phyloP scores from a whole-genome alignment of 306 rosid species.

The Quercus wislizeni region DNA sequence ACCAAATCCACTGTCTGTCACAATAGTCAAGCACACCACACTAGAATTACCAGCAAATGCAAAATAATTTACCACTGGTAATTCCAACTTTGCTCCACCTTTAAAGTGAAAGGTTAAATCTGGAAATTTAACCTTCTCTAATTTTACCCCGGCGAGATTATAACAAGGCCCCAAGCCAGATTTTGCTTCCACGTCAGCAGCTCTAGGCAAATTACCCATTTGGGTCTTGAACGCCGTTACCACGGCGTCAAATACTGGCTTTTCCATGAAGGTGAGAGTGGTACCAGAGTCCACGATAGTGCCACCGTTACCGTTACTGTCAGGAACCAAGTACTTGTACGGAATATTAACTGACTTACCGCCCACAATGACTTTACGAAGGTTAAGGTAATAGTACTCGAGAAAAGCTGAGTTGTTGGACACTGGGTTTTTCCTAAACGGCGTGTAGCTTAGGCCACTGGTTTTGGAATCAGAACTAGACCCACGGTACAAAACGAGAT shows the following conservation, averaged over 20 bases:
- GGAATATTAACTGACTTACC: constrained; percentile 52
- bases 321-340: constrained; percentile 39
- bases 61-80: constrained; percentile 60
- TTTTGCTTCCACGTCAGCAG: constrained; percentile 37
- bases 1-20: constrained; percentile 31
- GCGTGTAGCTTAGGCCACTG: constrained; percentile 51
- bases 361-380: constrained; percentile 62
- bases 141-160: constrained; percentile 28
- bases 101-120: constrained; percentile 59
- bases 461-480: constrained; percentile 34
- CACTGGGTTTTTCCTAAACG: constrained; percentile 52
- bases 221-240: constrained; percentile 54
- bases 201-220: constrained; percentile 56
- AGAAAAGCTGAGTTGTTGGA: constrained; percentile 33
- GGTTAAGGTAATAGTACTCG: constrained; percentile 60
- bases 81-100: constrained; percentile 78
- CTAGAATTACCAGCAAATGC: constrained; percentile 36
- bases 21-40: constrained; percentile 57
- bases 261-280: constrained; percentile 78
- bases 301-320: constrained; percentile 65
- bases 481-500: constrained; percentile 48
- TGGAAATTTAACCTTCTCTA: constrained; percentile 38
- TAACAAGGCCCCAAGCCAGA: constrained; percentile 76
- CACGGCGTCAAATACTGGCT: constrained; percentile 47
- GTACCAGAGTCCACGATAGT: constrained; percentile 83